Percentiles rank a stretch among this genome's conserved stretches.
Conservation (phyloP, 2,329 filamentous ascomycete genomes). For the Fusarium sp. region DNA sequence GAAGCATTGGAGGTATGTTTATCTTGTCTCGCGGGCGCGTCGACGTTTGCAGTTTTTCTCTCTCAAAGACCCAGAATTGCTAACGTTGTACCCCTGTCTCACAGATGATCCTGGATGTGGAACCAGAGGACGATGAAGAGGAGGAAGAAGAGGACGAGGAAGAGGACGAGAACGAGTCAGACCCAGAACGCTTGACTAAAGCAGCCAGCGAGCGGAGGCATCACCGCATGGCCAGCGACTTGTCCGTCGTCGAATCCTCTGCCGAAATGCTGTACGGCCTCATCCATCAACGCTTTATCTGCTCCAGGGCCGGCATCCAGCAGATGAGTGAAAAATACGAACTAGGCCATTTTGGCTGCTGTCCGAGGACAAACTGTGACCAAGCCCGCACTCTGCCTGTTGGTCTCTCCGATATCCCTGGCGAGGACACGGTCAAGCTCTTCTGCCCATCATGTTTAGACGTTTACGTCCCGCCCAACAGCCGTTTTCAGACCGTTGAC, state of each 20-base stretch:
- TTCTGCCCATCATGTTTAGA: slow-evolving; percentile 98
- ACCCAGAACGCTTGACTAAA: slow-evolving; percentile 64
- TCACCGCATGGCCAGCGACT: slow-evolving; percentile 87
- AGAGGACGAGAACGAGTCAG: slow-evolving; percentile 78
- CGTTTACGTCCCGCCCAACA: slow-evolving; percentile 97
- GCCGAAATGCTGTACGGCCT: slow-evolving; percentile 98
- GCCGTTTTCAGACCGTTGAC: slow-evolving; percentile 95
- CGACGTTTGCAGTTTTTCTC: neutral
- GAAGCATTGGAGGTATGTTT: slow-evolving; percentile 84
- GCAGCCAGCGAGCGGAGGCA: slow-evolving; percentile 77
- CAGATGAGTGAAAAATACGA: slow-evolving; percentile 99
- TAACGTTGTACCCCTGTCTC: slow-evolving; percentile 17
- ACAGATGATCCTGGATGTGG: slow-evolving; percentile 96
- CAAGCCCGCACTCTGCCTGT: slow-evolving; percentile 92
- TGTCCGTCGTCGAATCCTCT: slow-evolving; percentile 95
- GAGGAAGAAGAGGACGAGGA: slow-evolving; percentile 84
- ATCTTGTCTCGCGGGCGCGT: slow-evolving; percentile 5
- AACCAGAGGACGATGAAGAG: slow-evolving; percentile 93
- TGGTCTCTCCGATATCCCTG: slow-evolving; percentile 92
- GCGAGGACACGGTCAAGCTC: slow-evolving; percentile 97
- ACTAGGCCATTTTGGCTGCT: slow-evolving; percentile 93
- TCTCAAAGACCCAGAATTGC: neutral
- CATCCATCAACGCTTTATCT: slow-evolving; percentile 99
- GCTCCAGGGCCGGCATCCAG: slow-evolving; percentile 93
- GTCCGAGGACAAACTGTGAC: slow-evolving; percentile 93